Conservation (phyloP, 805 yeast genomes). For the Candida succiphila region DNA sequence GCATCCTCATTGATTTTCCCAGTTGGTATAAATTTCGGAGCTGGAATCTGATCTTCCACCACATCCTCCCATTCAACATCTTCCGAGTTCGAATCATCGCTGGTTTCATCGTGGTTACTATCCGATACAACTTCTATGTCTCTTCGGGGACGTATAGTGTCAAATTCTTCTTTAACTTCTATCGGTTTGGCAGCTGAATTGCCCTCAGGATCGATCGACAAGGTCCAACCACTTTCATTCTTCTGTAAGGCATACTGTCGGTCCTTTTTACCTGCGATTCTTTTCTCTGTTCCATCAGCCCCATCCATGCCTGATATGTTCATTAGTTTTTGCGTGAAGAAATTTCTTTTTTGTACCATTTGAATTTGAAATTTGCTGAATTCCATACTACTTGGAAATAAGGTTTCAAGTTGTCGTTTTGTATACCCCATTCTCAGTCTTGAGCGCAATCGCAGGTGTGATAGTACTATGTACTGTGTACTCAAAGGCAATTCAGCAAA, state of each 20-base stretch:
- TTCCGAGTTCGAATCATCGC: constrained; percentile 28
- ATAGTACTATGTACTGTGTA: constrained; percentile 80
- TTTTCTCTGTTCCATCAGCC: constrained; percentile 30
- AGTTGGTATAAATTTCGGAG: constrained; percentile 12
- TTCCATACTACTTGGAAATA: constrained; percentile 81
- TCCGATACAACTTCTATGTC: not conserved
- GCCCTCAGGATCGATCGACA: constrained; percentile 46
- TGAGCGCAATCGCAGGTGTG: constrained; percentile 74
- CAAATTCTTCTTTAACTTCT: constrained; percentile 20
- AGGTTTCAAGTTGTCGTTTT: constrained; percentile 71
- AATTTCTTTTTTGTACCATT: constrained; percentile 87
- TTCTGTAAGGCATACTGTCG: constrained; percentile 65
- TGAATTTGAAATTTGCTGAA: constrained; percentile 89
- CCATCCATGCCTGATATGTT: constrained; percentile 72
- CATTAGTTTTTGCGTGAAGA: constrained; percentile 80
- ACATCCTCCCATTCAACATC: constrained; percentile 71
- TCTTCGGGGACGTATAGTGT: not conserved
- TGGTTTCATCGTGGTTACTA: constrained; percentile 6
- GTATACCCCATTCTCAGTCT: constrained; percentile 92
- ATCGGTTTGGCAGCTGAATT: constrained; percentile 36
- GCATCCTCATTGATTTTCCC: not conserved
- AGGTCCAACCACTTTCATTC: constrained; percentile 77
- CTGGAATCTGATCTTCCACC: constrained; percentile 18
- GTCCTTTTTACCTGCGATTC: constrained; percentile 80
- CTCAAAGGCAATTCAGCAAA: constrained; percentile 71